phyloP scores from a whole-genome alignment of 2,329 filamentous ascomycete genomes.

The Colletotrichum echinochloae region DNA sequence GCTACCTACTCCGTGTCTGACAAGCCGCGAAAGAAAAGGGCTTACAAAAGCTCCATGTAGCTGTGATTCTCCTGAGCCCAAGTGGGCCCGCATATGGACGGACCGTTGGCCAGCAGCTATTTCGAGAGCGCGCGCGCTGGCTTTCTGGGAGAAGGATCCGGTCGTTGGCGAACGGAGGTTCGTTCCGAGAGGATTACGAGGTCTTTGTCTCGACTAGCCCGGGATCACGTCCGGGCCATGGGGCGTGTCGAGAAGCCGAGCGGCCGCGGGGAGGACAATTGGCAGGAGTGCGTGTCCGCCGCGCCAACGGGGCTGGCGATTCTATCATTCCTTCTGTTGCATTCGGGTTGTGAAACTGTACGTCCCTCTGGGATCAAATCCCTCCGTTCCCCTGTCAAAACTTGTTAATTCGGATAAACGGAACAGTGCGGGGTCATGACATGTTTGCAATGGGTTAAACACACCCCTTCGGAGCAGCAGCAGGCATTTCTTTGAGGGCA shows the following conservation, averaged over 20 bases:
- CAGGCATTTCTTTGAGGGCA: not conserved
- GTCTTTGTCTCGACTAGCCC: slow-evolving; percentile 21
- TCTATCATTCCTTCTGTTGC: too few relatives aligned
- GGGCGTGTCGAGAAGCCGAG: slow-evolving; percentile 9
- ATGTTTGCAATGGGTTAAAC: not conserved
- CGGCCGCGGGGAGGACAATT: slow-evolving; percentile 21
- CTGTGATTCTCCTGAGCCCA: slow-evolving; percentile 10
- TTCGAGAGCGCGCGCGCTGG: slow-evolving; percentile 11
- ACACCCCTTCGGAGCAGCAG: slow-evolving; percentile 8
- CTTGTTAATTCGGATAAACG: not conserved
- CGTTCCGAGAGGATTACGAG: slow-evolving; percentile 14
- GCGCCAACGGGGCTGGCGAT: slow-evolving; percentile 17
- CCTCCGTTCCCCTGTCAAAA: not conserved
- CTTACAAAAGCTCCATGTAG: not conserved
- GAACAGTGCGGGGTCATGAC: not conserved
- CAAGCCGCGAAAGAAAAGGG: not conserved
- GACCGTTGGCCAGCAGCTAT: slow-evolving; percentile 14
- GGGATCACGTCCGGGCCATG: slow-evolving; percentile 6
- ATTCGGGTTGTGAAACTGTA: too few relatives aligned
- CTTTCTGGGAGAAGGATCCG: slow-evolving; percentile 3
- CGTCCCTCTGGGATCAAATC: too few relatives aligned
- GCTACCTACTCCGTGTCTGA: not conserved
- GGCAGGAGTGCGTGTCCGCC: slow-evolving; percentile 23
- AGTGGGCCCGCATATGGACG: not conserved
- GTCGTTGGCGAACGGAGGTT: not conserved